Evolutionary conservation across 2,329 filamentous ascomycete species (phyloP).

Genomic region (Elsinoe arachidis): DNA sequence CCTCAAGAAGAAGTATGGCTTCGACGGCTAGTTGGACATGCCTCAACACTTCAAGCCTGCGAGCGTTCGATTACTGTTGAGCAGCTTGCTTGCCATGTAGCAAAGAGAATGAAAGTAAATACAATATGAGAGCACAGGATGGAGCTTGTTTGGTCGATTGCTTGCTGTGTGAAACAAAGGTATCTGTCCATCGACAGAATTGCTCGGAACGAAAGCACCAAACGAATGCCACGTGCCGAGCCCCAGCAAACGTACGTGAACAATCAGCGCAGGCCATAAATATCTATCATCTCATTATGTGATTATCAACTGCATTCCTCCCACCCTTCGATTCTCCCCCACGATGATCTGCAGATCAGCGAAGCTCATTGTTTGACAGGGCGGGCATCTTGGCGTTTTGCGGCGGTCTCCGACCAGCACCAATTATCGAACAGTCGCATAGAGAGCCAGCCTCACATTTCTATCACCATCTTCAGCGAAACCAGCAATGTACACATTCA

Average conservation of each 20-base stretch:
- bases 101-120: not conserved
- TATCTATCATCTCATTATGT: slow-evolving; percentile 32
- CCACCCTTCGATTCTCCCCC: not conserved
- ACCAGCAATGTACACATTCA: not conserved
- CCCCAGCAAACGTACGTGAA: not conserved
- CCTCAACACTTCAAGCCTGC: slow-evolving; percentile 40
- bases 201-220: too few species aligned
- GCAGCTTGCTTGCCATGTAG: not conserved
- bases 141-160: not conserved
- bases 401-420: not conserved
- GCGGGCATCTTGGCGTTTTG: not conserved
- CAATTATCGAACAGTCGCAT: slow-evolving; percentile 9
- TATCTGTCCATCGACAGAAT: not conserved
- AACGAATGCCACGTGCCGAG: too few species aligned
- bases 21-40: slow-evolving; percentile 46
- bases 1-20: slow-evolving; percentile 63
- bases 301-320: not conserved
- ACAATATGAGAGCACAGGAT: not conserved
- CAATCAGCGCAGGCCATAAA: slow-evolving; percentile 27
- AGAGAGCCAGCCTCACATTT: not conserved
- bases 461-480: not conserved
- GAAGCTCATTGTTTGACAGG: not conserved
- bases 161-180: not conserved
- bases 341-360: slow-evolving; percentile 14
- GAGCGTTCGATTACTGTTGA: not conserved